phyloP scores from a whole-genome alignment of 2,329 filamentous ascomycete species.

The Dothiorella sarmentorum region DNA sequence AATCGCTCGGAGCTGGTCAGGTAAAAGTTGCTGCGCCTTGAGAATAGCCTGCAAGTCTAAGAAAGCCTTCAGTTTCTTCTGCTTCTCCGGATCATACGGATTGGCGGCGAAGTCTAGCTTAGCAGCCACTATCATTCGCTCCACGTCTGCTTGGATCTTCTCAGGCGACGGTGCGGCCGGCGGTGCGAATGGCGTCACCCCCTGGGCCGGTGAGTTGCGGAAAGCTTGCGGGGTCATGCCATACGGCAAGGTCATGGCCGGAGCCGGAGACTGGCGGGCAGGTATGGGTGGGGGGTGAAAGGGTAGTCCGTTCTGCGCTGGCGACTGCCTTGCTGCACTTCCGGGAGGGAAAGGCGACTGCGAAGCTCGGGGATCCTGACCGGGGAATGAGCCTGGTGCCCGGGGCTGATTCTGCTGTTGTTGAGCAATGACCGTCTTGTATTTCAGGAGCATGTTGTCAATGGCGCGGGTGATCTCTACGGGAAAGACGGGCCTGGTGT shows the following conservation, averaged over 20 bases:
- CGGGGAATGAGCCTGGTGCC: slow-evolving; percentile 1
- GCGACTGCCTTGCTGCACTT: slow-evolving; percentile 19
- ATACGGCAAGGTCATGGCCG: slow-evolving; percentile 26
- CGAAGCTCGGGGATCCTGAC: slow-evolving; percentile 2
- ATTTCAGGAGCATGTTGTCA: slow-evolving; percentile 90
- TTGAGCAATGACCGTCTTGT: slow-evolving; percentile 60
- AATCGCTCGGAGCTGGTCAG: slow-evolving; percentile 78
- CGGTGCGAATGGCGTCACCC: slow-evolving; percentile 24
- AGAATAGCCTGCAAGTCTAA: slow-evolving; percentile 80
- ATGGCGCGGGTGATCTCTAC: slow-evolving; percentile 84
- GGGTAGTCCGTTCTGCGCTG: slow-evolving; percentile 29
- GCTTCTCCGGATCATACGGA: slow-evolving; percentile 70
- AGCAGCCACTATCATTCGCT: slow-evolving; percentile 69
- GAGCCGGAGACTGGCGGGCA: slow-evolving; percentile 31
- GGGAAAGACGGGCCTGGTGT: slow-evolving; percentile 87
- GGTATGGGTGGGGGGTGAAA: slow-evolving; percentile 26
- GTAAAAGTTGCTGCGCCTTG: slow-evolving; percentile 71
- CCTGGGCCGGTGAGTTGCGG: slow-evolving; percentile 18
- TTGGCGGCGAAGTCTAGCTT: slow-evolving; percentile 72
- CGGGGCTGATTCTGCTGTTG: slow-evolving; percentile 52
- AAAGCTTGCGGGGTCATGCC: slow-evolving; percentile 12
- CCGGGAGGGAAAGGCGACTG: slow-evolving; percentile 9
- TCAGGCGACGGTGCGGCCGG: slow-evolving; percentile 51
- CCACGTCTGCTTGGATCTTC: slow-evolving; percentile 77
- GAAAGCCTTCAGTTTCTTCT: slow-evolving; percentile 78